These are phyloP conservation scores for Neurospora crassa DNA, from an alignment of 2,329 filamentous ascomycete species.

Conservation along the genomic window DNA sequence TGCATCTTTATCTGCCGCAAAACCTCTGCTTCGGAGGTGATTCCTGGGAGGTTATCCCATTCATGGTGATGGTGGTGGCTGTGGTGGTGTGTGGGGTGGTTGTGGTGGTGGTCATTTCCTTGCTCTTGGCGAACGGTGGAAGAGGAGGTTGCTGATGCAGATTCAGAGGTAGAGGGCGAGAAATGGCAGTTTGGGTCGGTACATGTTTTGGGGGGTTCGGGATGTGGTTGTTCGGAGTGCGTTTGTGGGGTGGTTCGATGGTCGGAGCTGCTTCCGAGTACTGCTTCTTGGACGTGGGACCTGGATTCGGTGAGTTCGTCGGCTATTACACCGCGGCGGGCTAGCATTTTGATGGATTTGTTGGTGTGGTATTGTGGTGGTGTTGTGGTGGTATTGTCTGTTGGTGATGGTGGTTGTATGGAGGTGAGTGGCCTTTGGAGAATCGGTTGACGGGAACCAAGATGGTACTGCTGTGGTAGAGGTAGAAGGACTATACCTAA, in stretches of 20 bases:
- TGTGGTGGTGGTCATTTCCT: neutral
- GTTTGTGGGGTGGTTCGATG: neutral
- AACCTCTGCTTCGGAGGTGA: no score
- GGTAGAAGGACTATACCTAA: neutral
- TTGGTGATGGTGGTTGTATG: neutral
- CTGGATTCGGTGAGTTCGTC: neutral
- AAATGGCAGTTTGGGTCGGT: neutral
- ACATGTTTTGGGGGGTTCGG: neutral
- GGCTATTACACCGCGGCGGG: neutral
- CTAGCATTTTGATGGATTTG: neutral
- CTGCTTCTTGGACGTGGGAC: neutral
- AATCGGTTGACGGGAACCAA: neutral
- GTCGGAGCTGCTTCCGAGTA: neutral
- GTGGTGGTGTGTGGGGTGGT: neutral
- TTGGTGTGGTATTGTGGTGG: neutral
- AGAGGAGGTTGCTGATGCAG: neutral
- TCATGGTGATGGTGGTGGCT: neutral
- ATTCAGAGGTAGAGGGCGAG: neutral
- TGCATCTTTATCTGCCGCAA: neutral
- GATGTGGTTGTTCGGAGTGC: neutral
- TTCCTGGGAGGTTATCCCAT: neutral
- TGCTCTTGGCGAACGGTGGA: no score
- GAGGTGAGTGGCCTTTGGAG: neutral
- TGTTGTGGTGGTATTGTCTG: neutral
- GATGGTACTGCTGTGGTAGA: neutral